Base-by-base conservation (phyloP, 805 yeast species). In the Wickerhamomyces bisporus region DNA sequence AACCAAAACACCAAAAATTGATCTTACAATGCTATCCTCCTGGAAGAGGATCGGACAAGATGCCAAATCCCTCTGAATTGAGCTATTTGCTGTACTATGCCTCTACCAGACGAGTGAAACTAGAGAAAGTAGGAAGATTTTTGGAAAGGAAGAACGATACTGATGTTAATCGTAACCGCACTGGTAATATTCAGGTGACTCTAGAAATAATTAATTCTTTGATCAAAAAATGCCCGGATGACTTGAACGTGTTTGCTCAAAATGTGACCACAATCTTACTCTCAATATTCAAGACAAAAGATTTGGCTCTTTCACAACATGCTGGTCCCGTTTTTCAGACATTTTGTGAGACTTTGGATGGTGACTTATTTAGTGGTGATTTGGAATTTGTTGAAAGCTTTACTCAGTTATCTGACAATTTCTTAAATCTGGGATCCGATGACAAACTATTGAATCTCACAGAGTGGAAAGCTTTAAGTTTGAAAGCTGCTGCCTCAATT, bases 21-120 rank as follows among this genome's bases (percentile, higher is more conserved):
- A 85, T 93, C 27, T 73, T 83, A 36, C 95, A 86, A 60, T 93
- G 98, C 66, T 91, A 91, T 59, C 98, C 96, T 6, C 75, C 93
- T 2, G 96, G 97, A 2, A 73, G 87, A 43, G 81, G 79, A 7
- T 73, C 74, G 6, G 98, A 89, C 54, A 89, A 89, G 64, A 81
- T 83, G 52, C 95, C 98, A 13, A 89, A 91, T 58, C 79, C 95
- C 2, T 86, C 95, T 16, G 98, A 93, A 58, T 71, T 94, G 33
- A 82, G 94, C 42, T 87, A 88, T 56, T 69, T 91, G 48, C 64
- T 91, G 24, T 91, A 84, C 66, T 91, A 91, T 59, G 96, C 95
- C 16, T 80, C 94, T 29, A 82, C 96, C 4, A 71, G 97, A 50
- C 71, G 96, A 39, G 81, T 87, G 24, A 91, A 93, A 58, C 68